Percentiles rank a stretch among this genome's conserved stretches.
These are phyloP conservation scores for Cucurbitaria berberidis DNA, from an alignment of 2,329 filamentous ascomycete genomes.

Conservation along the genomic window DNA sequence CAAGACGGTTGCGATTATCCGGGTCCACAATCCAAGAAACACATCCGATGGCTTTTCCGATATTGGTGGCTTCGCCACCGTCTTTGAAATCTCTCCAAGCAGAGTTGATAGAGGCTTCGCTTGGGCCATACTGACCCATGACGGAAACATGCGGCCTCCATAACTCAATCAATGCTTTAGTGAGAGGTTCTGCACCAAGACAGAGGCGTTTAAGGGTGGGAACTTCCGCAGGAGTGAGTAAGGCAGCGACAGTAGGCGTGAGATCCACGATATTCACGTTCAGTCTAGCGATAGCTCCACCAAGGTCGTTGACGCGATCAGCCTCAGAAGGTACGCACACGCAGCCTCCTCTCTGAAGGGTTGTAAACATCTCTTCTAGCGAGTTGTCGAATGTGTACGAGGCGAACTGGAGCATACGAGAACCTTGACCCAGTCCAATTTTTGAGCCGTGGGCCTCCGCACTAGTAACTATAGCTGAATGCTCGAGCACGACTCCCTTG, in stretches of 20 bases:
- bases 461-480: slow-evolving; percentile 41
- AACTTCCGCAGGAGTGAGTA: slow-evolving; percentile 53
- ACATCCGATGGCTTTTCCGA: slow-evolving; percentile 39
- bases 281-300: slow-evolving; percentile 47
- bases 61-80: slow-evolving; percentile 42
- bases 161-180: slow-evolving; percentile 37
- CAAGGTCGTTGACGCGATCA: slow-evolving; percentile 59
- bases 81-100: slow-evolving; percentile 39
- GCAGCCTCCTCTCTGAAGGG: slow-evolving; percentile 58
- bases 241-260: slow-evolving; percentile 64
- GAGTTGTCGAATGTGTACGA: slow-evolving; percentile 63
- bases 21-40: slow-evolving; percentile 44
- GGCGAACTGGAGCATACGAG: slow-evolving; percentile 48
- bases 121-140: slow-evolving; percentile 42
- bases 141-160: slow-evolving; percentile 33
- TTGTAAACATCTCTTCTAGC: slow-evolving; percentile 62
- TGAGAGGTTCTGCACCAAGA: slow-evolving; percentile 54
- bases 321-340: slow-evolving; percentile 63
- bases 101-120: slow-evolving; percentile 43
- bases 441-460: slow-evolving; percentile 38
- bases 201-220: slow-evolving; percentile 53
- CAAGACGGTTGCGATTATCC: slow-evolving; percentile 37
- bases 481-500: slow-evolving; percentile 44
- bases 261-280: slow-evolving; percentile 52
- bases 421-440: slow-evolving; percentile 29